Evolutionary conservation across 208 protist species (phyloP).

Genomic region (Trypanosoma melophagium): DNA sequence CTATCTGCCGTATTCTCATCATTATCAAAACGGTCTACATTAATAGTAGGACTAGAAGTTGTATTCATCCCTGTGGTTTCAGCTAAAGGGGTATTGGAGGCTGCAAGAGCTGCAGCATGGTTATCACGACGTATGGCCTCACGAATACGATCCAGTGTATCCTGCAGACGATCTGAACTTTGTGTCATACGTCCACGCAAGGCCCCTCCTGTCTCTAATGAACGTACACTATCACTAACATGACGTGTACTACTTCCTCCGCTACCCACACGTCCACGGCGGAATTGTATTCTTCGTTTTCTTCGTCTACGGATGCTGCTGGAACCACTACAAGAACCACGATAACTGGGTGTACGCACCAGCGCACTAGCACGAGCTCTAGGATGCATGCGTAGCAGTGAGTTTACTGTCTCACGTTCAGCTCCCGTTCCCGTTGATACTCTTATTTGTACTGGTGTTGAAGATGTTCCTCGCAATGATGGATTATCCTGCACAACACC

Average conservation of each 20-base stretch:
- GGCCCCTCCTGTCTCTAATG: no score
- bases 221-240: no score
- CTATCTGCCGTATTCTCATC: no score
- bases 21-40: no score
- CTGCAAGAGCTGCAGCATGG: background rate
- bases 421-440: background rate
- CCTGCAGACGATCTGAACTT: constrained; percentile 10
- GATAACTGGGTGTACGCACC: constrained; percentile 8
- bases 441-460: background rate
- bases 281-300: background rate
- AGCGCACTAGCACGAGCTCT: constrained; percentile 6
- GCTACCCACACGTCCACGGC: background rate
- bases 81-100: background rate
- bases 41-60: no score
- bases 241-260: background rate
- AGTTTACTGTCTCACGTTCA: constrained; percentile 17
- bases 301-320: background rate
- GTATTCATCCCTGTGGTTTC: no score
- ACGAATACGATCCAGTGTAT: constrained; percentile 21
- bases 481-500: background rate
- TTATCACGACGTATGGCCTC: constrained; percentile 23
- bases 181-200: background rate
- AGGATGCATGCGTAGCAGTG: constrained; percentile 15
- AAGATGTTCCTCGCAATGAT: background rate
- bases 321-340: background rate